These are phyloP conservation scores for Dendryphion nanum DNA, from an alignment of 2,329 filamentous ascomycete genomes.

Conservation along the genomic window DNA sequence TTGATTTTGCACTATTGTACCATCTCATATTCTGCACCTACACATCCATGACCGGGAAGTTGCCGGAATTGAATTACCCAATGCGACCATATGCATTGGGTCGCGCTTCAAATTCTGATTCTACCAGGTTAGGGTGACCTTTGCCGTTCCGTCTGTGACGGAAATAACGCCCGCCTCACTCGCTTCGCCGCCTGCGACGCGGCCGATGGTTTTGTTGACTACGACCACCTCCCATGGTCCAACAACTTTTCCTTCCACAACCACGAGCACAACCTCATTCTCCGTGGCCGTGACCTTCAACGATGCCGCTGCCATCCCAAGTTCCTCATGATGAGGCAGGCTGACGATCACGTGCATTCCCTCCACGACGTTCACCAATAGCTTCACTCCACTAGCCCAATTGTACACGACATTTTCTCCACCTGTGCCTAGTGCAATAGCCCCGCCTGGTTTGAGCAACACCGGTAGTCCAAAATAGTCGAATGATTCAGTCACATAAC, in stretches of 20 bases:
- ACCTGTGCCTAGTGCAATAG: conserved; percentile 8
- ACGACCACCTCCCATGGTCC: background rate
- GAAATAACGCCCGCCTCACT: background rate
- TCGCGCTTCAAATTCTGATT: too few species aligned
- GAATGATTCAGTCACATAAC: conserved; percentile 9
- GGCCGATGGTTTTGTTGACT: background rate
- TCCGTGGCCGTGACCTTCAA: conserved; percentile 3
- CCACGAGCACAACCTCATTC: conserved; percentile 3
- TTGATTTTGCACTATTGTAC: too few species aligned
- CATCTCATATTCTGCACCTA: too few species aligned
- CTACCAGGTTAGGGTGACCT: background rate
- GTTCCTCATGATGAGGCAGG: conserved; percentile 6
- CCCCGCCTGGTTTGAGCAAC: conserved; percentile 8
- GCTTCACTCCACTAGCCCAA: conserved; percentile 6
- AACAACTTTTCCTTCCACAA: conserved; percentile 1
- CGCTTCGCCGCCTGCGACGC: background rate
- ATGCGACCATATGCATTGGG: too few species aligned
- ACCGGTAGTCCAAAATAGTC: conserved; percentile 10
- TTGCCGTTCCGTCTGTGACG: background rate
- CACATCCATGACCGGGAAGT: too few species aligned
- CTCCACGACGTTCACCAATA: conserved; percentile 8
- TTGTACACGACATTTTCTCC: conserved; percentile 9
- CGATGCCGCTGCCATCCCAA: conserved; percentile 1
- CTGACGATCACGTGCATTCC: conserved; percentile 9
- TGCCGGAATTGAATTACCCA: too few species aligned